Evolutionary conservation across 1,139 yeast genomes (phyloP), one percentile per base, ranked within the genome.

Genomic region (Wickerhamomyces sp.): DNA sequence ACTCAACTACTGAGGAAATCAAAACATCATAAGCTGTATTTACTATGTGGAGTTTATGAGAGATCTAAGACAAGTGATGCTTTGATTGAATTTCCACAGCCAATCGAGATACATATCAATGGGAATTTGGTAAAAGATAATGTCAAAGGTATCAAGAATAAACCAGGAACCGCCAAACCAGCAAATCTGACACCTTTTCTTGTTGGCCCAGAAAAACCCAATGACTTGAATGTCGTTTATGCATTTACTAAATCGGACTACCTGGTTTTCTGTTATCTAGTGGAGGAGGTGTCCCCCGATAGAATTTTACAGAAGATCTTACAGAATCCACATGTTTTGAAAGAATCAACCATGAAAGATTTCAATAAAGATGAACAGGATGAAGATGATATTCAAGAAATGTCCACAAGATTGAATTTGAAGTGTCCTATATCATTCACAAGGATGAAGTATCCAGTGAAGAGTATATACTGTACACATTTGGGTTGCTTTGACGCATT

Each of bases 401-500:
- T 80, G 18, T 73, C 79, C 2, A 75, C 81, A n/a, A 68, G 74
- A 2, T 65, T 84, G 41, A 72, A 84, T 18, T 65, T 85, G 44
- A 72, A 73, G 47, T 84, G 89, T 58, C 91, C 93, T 0, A 65
- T 84, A 13, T 76, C 87, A 1, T 79, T 75, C 53, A 70, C 75
- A n/a, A 68, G 81, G 49, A 78, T 85, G 73, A 68, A 69, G 46
- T 65, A 71, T 48, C 93, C 94, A 0, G 76, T 75, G 2, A 77
- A 79, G 54, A 76, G 87, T 2, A 65, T 71, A 0, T 69, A 65
- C 45, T 85, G 93, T 62, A 67, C 74, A 36, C 94, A 85, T 60
- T 63, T 81, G n/a, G 83, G 79, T 55, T 84, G 93, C 56, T 84
- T 84, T 63, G 94, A 85, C 63, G 83, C 81, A 0, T 60, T 69